Base-by-base conservation (phyloP, 805 yeast genomes). In the Allodekkera sacchari region DNA sequence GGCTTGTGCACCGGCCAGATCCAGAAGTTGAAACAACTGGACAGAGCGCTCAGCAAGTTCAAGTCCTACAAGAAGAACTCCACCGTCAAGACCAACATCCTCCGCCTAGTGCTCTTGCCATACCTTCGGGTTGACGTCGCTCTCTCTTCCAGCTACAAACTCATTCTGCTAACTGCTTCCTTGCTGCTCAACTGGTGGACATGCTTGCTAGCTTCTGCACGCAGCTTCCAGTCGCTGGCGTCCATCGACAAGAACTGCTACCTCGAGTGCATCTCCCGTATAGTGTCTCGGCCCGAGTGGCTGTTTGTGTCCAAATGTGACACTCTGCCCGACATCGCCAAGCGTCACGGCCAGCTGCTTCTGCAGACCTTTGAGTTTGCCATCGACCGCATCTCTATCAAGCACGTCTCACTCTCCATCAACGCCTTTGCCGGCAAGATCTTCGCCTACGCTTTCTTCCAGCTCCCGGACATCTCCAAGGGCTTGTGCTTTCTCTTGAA, bases 351-450 rank as follows among this genome's bases (percentile, higher is more conserved):
- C 19, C 41, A 38, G 6, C 43, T 64, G 15, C 55, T 81, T 17
- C 48, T 61, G n/a, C 59, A 63, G 24, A 78, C 89, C 1, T 53
- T 77, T 32, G 69, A 66, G 30, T 68, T 63, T 42, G 62, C 73
- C 33, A 61, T 80, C 9, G 50, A 57, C 31, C 66, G 68, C 41
- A 55, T 76, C 35, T 56, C 63, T 29, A 44, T 64, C 34, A 76
- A 76, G 39, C 61, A 61, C 16, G 57, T 76, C 8, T 64, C 83
- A 0, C 52, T 74, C n/a, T 63, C 79, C 5, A 53, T 70, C 14
- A 63, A 74, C 15, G 84, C 85, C 3, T 78, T 80, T 42, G 59
- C 74, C 9, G 89, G 89, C 5, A 80, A 81, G 45, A 67, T 76
- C 4, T 68, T 81, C 49, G 87, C 87, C 1, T 72, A 74, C 45